Percentiles rank a stretch among this genome's conserved stretches.
Evolutionary conservation across 352 stramenopile genomes (phyloP).

Genomic region (Phytophthora melonis): DNA sequence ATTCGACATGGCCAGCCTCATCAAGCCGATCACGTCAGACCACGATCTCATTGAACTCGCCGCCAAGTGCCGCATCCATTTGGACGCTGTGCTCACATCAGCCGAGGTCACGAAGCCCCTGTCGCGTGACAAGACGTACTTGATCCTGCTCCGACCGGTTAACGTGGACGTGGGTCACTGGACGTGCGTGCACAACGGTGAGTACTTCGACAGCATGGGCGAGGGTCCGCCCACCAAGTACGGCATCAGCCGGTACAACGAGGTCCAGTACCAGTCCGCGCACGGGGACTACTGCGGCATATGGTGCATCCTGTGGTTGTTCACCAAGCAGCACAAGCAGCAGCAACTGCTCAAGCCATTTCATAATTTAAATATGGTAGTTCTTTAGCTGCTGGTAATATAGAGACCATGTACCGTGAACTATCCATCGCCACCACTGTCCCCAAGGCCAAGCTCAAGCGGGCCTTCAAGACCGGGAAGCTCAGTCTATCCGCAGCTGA

Average conservation of each 20-base stretch:
- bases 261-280: neutral
- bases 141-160: slow-evolving; percentile 5
- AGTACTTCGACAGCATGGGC: neutral
- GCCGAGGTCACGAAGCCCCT: neutral
- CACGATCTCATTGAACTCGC: neutral
- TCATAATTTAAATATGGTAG: slow-evolving; percentile 3
- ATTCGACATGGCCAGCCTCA: neutral
- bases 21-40: slow-evolving; percentile 7
- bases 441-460: neutral
- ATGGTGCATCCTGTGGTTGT: neutral
- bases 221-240: no score
- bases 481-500: neutral
- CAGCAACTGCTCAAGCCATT: neutral
- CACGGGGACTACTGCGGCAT: neutral
- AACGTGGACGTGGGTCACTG: slow-evolving; percentile 10
- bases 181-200: neutral
- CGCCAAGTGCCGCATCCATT: neutral
- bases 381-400: neutral
- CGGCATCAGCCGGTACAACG: slow-evolving; percentile 3
- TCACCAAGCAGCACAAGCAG: neutral
- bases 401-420: neutral
- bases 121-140: neutral
- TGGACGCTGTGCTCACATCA: neutral
- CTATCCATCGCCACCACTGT: neutral
- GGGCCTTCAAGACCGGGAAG: neutral